A percentile compares a stretch with the other conserved stretches of the same genome.
Evolutionary conservation across 768 basidiomycete species (phyloP).

Genomic region (Phaffia australis): DNA sequence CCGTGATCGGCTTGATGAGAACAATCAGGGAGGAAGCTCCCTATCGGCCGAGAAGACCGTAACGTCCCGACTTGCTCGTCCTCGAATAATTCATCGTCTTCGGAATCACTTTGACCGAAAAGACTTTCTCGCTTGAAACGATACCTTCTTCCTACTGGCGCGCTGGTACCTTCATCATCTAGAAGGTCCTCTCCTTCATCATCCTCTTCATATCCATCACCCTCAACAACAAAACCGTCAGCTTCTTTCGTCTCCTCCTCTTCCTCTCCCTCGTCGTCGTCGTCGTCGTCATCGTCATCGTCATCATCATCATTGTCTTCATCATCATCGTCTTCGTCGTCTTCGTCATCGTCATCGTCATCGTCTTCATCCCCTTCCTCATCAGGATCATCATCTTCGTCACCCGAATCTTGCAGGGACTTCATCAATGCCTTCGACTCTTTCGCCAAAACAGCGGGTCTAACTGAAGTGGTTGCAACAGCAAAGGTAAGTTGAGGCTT

Average conservation of each 20-base stretch:
- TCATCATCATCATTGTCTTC: constrained; percentile 26
- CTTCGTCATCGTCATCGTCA: constrained; percentile 14
- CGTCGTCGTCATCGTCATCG: constrained; percentile 23
- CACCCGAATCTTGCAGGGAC: constrained; percentile 14
- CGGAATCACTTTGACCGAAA: constrained; percentile 13
- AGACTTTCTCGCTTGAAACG: constrained; percentile 18
- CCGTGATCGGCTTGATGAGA: not conserved
- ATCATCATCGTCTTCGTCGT: constrained; percentile 26
- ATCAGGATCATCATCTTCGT: constrained; percentile 24
- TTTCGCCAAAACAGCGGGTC: constrained; percentile 3
- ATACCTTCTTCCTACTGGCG: constrained; percentile 12
- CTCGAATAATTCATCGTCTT: constrained; percentile 22
- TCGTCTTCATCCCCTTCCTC: constrained; percentile 19
- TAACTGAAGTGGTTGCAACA: constrained; percentile 16
- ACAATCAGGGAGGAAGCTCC: constrained; percentile 12
- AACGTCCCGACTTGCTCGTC: constrained; percentile 4
- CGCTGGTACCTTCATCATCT: not conserved
- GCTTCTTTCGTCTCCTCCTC: not conserved
- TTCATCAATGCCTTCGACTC: constrained; percentile 14
- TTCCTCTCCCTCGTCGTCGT: constrained; percentile 24
- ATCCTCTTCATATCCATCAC: constrained; percentile 18
- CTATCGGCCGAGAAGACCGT: not conserved
- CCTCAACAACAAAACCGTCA: not conserved
- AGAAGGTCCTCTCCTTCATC: constrained; percentile 20
- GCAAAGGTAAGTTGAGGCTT: constrained; percentile 37